Evolutionary conservation across 306 rosid genomes (phyloP).

Genomic region (Carpinus viminea): DNA sequence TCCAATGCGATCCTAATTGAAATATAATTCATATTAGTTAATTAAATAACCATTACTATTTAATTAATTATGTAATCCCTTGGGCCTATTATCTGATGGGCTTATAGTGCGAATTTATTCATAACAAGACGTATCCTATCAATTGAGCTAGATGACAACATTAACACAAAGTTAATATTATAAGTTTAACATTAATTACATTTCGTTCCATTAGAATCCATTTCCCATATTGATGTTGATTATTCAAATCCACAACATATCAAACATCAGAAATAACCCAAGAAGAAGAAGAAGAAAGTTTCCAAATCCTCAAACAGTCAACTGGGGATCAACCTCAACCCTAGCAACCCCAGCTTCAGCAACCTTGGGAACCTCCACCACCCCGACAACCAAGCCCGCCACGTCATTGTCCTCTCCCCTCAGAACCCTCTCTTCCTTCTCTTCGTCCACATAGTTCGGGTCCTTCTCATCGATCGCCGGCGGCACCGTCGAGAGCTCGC

Average conservation of each 20-base stretch:
- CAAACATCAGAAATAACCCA: background rate
- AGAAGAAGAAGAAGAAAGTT: background rate
- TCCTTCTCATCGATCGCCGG: slow-evolving; percentile 72
- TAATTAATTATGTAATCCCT: no score
- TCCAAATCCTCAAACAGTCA: slow-evolving; percentile 11
- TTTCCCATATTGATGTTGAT: background rate
- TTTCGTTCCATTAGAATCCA: background rate
- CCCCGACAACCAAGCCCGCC: slow-evolving; percentile 52
- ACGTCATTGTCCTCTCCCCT: slow-evolving; percentile 27
- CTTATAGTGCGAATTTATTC: no score
- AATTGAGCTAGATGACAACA: no score
- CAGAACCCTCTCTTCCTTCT: slow-evolving; percentile 35
- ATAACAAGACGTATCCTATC: no score
- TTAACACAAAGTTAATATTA: background rate
- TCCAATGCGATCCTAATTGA: no score
- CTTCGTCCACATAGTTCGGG: slow-evolving; percentile 77
- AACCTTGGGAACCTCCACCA: slow-evolving; percentile 58
- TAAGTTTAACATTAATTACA: background rate
- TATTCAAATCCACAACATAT: background rate
- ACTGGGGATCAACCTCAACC: slow-evolving; percentile 66
- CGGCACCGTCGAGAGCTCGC: slow-evolving; percentile 47
- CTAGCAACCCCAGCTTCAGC: slow-evolving; percentile 58
- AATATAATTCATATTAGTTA: no score
- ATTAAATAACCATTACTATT: no score
- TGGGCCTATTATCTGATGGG: no score